A percentile compares a stretch with the other conserved stretches of the same genome.
These are phyloP conservation scores for Mycena pura DNA, from an alignment of 768 basidiomycete genomes.

Conservation along the genomic window DNA sequence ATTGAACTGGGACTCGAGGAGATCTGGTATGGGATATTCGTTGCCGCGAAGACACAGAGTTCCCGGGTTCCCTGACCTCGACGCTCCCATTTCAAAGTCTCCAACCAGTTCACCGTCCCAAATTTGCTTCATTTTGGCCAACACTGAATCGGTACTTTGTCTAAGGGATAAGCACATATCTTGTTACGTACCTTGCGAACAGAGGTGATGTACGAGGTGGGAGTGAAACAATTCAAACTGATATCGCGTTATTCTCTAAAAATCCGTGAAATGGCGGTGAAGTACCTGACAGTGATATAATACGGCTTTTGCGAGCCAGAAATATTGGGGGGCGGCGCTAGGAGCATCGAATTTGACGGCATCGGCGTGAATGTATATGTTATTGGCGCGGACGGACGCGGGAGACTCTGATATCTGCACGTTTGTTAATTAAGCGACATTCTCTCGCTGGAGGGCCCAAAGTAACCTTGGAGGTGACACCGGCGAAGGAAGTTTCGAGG, in stretches of 20 bases:
- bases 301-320: conserved; percentile 43
- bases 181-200: too few species aligned
- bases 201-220: conserved; percentile 54
- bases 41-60: conserved; percentile 45
- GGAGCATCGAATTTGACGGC: conserved; percentile 48
- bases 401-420: conserved; percentile 35
- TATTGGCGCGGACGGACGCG: conserved; percentile 38
- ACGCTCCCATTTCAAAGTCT: conserved; percentile 51
- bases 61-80: conserved; percentile 36
- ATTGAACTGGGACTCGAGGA: conserved; percentile 40
- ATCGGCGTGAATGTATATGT: conserved; percentile 48
- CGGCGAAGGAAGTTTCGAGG: neutral
- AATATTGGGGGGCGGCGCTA: conserved; percentile 40
- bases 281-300: conserved; percentile 46
- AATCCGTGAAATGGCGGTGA: neutral
- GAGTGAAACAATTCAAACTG: conserved; percentile 55
- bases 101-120: conserved; percentile 52
- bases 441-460: neutral
- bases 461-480: conserved; percentile 10
- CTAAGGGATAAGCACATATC: too few species aligned
- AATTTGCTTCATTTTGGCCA: too few species aligned
- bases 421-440: neutral
- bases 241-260: too few species aligned
- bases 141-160: too few species aligned
- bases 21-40: conserved; percentile 44